Evolutionary conservation across 2,329 filamentous ascomycete species (phyloP).

Genomic region (Scytalidium lignicola): DNA sequence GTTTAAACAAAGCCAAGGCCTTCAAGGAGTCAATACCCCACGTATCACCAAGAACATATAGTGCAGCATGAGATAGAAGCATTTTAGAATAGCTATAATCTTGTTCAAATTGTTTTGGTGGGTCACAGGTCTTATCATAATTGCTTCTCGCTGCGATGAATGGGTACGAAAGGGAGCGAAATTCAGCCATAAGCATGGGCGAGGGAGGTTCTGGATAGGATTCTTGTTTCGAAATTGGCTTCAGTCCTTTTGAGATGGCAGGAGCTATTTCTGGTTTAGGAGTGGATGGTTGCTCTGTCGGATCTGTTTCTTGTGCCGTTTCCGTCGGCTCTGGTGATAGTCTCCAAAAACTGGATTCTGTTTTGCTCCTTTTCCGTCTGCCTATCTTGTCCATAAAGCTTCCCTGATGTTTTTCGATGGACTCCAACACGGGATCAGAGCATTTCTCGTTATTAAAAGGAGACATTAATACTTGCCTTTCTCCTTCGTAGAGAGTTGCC

Average conservation of each 20-base stretch:
- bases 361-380: too few species aligned
- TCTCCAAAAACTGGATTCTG: too few species aligned
- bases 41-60: conserved; percentile 11
- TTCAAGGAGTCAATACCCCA: conserved; percentile 13
- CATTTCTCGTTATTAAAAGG: too few species aligned
- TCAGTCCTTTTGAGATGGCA: too few species aligned
- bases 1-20: conserved; percentile 13
- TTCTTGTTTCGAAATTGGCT: too few species aligned
- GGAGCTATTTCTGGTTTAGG: too few species aligned
- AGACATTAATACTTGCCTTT: too few species aligned
- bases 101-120: conserved; percentile 7
- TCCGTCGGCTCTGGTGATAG: background rate
- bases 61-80: conserved; percentile 11
- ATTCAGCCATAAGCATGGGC: conserved; percentile 1
- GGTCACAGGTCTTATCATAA: conserved; percentile 8
- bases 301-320: background rate
- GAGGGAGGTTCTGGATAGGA: background rate
- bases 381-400: too few species aligned
- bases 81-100: conserved; percentile 8
- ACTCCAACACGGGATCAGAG: too few species aligned
- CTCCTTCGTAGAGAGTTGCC: too few species aligned
- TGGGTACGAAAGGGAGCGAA: conserved; percentile 6
- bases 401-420: too few species aligned
- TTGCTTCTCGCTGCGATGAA: conserved; percentile 6
- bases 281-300: too few species aligned